A percentile compares a stretch with the other conserved stretches of the same genome.
phyloP scores from a whole-genome alignment of 1,284 basidiomycete species.

The Athelia sp. region DNA sequence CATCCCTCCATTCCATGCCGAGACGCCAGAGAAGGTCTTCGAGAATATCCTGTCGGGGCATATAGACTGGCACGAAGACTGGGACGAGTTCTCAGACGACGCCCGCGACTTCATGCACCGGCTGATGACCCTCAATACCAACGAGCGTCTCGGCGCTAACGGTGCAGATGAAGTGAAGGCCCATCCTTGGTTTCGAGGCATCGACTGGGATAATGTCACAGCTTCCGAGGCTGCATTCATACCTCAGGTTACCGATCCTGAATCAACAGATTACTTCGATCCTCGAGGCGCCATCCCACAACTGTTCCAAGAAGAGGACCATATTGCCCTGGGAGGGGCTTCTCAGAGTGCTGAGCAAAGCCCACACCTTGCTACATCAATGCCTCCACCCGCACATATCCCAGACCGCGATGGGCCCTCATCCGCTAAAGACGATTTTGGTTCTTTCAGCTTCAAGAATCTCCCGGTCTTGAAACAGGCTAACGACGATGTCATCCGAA shows the following conservation, averaged over 20 bases:
- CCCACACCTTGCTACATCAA: conserved; percentile 31
- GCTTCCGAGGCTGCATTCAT: conserved; percentile 92
- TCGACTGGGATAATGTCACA: conserved; percentile 93
- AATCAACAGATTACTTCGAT: conserved; percentile 99
- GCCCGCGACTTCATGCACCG: conserved; percentile 90
- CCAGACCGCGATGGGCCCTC: conserved; percentile 42
- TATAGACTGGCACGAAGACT: conserved; percentile 95
- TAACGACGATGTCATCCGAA: conserved; percentile 97
- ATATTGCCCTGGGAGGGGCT: conserved; percentile 43
- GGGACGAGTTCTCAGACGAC: conserved; percentile 82
- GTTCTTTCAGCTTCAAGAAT: conserved; percentile 98
- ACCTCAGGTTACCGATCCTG: conserved; percentile 91
- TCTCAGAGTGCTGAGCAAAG: conserved; percentile 43
- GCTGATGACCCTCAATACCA: conserved; percentile 81
- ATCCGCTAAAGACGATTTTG: conserved; percentile 84
- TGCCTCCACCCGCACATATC: conserved; percentile 45
- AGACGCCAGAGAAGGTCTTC: conserved; percentile 95
- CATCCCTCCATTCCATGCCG: conserved; percentile 96
- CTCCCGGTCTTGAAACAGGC: conserved; percentile 95
- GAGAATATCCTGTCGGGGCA: conserved; percentile 98
- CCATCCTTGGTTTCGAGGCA: conserved; percentile 87
- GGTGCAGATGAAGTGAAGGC: conserved; percentile 92
- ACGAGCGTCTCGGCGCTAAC: conserved; percentile 76
- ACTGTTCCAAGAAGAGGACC: conserved; percentile 83
- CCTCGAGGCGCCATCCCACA: conserved; percentile 88